Percentiles rank a stretch among this genome's conserved stretches.
phyloP scores from a whole-genome alignment of 2,329 filamentous ascomycete species.

The Cordyceps farinosa region DNA sequence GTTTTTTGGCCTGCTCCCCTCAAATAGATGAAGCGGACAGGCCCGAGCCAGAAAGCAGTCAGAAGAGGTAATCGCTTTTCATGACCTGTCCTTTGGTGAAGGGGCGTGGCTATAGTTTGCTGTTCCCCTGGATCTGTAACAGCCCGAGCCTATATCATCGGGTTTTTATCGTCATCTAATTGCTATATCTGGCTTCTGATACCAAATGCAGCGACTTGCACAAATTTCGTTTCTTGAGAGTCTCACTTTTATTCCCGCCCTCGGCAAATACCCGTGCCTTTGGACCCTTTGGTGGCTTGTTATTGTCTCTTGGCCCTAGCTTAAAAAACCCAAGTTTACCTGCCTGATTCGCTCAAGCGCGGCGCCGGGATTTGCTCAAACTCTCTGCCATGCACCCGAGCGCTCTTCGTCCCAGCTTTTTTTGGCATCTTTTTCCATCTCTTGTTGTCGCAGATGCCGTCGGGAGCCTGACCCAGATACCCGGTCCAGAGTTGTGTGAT shows the following conservation, averaged over 20 bases:
- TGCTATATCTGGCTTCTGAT: too few species aligned
- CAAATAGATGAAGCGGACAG: background rate
- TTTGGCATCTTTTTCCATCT: background rate
- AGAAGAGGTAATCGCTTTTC: background rate
- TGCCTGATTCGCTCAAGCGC: slow-evolving; percentile 1
- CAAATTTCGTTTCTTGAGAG: background rate
- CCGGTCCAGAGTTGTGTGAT: background rate
- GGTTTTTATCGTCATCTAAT: too few species aligned
- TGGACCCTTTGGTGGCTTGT: background rate
- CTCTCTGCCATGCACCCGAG: background rate
- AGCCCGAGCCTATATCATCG: too few species aligned
- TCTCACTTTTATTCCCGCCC: background rate
- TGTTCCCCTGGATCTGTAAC: too few species aligned
- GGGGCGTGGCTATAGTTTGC: too few species aligned
- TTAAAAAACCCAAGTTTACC: background rate
- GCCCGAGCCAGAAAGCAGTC: background rate
- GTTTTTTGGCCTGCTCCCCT: background rate
- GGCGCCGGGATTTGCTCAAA: background rate
- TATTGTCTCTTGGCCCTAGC: too few species aligned
- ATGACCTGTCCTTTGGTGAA: too few species aligned
- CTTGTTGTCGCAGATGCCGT: background rate
- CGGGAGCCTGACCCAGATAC: background rate
- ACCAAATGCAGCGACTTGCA: too few species aligned
- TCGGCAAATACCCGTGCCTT: background rate
- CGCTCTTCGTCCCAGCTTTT: background rate